These are phyloP conservation scores for Helotiales sp. DNA, from an alignment of 2,329 filamentous ascomycete species.

Conservation along the genomic window DNA sequence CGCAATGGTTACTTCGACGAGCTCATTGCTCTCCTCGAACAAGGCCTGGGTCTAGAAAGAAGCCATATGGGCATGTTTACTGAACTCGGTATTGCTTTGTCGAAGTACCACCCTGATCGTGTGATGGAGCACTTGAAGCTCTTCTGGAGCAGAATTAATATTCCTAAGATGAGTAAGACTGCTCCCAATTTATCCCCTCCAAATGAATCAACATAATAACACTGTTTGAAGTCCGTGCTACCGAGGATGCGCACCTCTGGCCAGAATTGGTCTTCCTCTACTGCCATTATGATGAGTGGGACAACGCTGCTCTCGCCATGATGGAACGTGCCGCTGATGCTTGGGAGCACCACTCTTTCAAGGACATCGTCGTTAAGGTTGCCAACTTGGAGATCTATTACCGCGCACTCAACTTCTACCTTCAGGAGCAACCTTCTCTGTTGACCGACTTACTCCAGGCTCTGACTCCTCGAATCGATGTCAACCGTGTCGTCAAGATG, in stretches of 20 bases:
- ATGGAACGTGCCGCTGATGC: conserved; percentile 97
- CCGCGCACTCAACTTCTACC: conserved; percentile 92
- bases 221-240: no score
- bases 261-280: conserved; percentile 97
- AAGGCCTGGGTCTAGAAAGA: conserved; percentile 83
- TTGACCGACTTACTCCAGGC: conserved; percentile 93
- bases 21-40: conserved; percentile 90
- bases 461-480: conserved; percentile 90
- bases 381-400: conserved; percentile 99
- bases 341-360: conserved; percentile 99
- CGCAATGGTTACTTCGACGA: conserved; percentile 97
- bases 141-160: conserved; percentile 98
- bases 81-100: conserved; percentile 83
- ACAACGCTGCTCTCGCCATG: conserved; percentile 94
- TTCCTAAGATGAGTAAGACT: conserved; percentile 98
- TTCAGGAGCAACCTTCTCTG: conserved; percentile 93
- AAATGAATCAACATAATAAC: no score
- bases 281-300: conserved; percentile 97
- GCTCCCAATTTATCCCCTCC: no score
- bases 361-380: conserved; percentile 97
- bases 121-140: conserved; percentile 99
- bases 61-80: conserved; percentile 96
- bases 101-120: conserved; percentile 92
- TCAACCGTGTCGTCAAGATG: conserved; percentile 98
- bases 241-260: conserved; percentile 94